Evolutionary conservation across 2,329 filamentous ascomycete genomes (phyloP), one percentile per base, ranked within the genome.

Genomic region (Aspergillus caelatus): DNA sequence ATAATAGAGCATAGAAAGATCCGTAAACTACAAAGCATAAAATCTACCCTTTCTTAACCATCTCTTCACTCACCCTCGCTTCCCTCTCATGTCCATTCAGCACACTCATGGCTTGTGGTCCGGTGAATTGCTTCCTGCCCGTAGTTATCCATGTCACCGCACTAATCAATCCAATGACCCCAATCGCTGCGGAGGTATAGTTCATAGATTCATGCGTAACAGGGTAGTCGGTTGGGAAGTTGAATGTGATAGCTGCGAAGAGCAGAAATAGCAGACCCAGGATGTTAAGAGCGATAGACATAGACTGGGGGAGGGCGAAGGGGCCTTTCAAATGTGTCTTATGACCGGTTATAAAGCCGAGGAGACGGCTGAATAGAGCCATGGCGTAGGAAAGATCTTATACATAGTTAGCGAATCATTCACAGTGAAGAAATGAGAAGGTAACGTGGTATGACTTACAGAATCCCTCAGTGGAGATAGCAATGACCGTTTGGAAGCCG

Each of bases 141-240:
- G 82, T 85, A 1, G 79, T 83, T 9, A 85, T 63, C 85, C 84
- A 87, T 1, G 83, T 86, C 3, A 82, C 68, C 1, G 79, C 48
- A 19, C 80, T 83, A 21, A 88, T 76, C 6, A 86, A 63, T 71
- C 82, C 85, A 45, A 87, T 82, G 1, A 84, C 76, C 0, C 85
- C 85, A 34, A 86, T 81, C 0, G 85, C 85, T 0, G 85, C 85
- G 26, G 80, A 82, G 0, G 84, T 86, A 66, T 86, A 87, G 62
- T 86, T 88, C 85, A 87, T 88, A 41, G 84, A 85, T 30, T 84
- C 79, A 39, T 78, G 78, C 1, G 75, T 78, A n/a, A 88, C 84
- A 0, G 85, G 86, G 8, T 72, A 79, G 0, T 79, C 70, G 0
- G 78, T 81, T 0, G 86, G 85, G 61, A 87, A 84, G 62, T 86